Percentiles rank a stretch among this genome's conserved stretches.
Evolutionary conservation across 1,284 basidiomycete genomes (phyloP).

Genomic region (Boletellus sp.): DNA sequence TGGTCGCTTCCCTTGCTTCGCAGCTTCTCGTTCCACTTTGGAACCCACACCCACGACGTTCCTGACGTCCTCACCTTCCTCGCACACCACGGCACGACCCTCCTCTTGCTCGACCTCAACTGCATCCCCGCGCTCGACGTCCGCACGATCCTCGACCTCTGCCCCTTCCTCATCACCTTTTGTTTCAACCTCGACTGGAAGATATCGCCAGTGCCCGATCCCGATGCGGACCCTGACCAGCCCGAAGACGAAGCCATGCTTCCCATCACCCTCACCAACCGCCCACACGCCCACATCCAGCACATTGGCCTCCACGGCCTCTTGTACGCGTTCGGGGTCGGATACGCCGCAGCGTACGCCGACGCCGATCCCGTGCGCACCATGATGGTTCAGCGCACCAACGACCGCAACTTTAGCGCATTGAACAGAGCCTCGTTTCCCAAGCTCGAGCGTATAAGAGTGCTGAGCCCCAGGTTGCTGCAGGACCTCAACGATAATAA

Average conservation of each 20-base stretch:
- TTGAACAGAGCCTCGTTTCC: slow-evolving; percentile 58
- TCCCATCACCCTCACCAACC: slow-evolving; percentile 38
- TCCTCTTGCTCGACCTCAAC: slow-evolving; percentile 63
- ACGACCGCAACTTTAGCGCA: slow-evolving; percentile 62
- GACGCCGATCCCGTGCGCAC: slow-evolving; percentile 42
- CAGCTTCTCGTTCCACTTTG: slow-evolving; percentile 53
- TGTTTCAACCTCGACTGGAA: slow-evolving; percentile 73
- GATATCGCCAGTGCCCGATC: slow-evolving; percentile 34
- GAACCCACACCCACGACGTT: slow-evolving; percentile 42
- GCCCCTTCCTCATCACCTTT: slow-evolving; percentile 57
- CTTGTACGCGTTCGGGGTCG: slow-evolving; percentile 64
- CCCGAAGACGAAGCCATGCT: slow-evolving; percentile 30
- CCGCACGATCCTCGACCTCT: slow-evolving; percentile 54
- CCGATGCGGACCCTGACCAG: slow-evolving; percentile 24
- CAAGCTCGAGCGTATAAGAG: slow-evolving; percentile 51
- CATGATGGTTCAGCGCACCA: slow-evolving; percentile 49
- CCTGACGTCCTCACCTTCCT: slow-evolving; percentile 62
- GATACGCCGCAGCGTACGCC: slow-evolving; percentile 41
- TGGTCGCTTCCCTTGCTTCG: slow-evolving; percentile 63
- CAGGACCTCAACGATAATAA: slow-evolving; percentile 53
- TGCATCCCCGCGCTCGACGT: slow-evolving; percentile 54
- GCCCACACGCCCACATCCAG: slow-evolving; percentile 54
- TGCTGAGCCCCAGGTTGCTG: slow-evolving; percentile 53
- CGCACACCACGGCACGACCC: slow-evolving; percentile 47
- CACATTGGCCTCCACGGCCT: slow-evolving; percentile 70